Conservation (phyloP, 2,329 filamentous ascomycete species). For the Penicillium freii region DNA sequence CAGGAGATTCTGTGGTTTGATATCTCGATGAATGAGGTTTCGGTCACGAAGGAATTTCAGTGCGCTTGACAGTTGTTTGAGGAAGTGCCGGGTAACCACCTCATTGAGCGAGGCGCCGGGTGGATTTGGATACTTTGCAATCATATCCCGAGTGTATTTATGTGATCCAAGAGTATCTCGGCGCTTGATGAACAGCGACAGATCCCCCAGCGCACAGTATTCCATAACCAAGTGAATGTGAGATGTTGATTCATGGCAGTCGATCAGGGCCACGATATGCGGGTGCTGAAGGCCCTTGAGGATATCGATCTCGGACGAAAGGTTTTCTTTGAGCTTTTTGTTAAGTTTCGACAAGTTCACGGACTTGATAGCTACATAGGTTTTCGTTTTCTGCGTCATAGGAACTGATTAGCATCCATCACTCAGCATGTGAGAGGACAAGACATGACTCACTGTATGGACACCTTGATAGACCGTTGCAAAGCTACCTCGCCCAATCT, state of each 20-base stretch:
- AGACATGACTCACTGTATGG: slow-evolving; percentile 67
- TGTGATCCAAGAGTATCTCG: slow-evolving; percentile 76
- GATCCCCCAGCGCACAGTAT: slow-evolving; percentile 91
- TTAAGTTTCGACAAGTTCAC: slow-evolving; percentile 88
- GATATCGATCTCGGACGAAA: slow-evolving; percentile 93
- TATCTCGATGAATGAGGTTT: slow-evolving; percentile 91
- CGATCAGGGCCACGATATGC: slow-evolving; percentile 93
- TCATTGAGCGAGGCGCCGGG: slow-evolving; percentile 85
- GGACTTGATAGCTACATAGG: slow-evolving; percentile 91
- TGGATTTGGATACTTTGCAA: slow-evolving; percentile 85
- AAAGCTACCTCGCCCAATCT: slow-evolving; percentile 97
- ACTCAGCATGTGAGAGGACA: neutral
- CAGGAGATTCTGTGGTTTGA: slow-evolving; percentile 95
- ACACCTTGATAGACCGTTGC: slow-evolving; percentile 88
- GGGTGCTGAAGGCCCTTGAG: slow-evolving; percentile 91
- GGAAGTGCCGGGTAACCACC: slow-evolving; percentile 92
- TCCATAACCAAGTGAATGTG: slow-evolving; percentile 99
- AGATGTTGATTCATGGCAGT: slow-evolving; percentile 80
- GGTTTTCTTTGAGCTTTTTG: slow-evolving; percentile 93
- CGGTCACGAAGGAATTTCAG: slow-evolving; percentile 80
- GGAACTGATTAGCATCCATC: slow-evolving; percentile 14
- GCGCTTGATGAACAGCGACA: slow-evolving; percentile 96
- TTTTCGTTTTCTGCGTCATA: slow-evolving; percentile 64
- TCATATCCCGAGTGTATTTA: slow-evolving; percentile 82
- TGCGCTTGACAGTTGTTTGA: slow-evolving; percentile 91